Evolutionary conservation across 2,329 filamentous ascomycete genomes (phyloP).

Genomic region (Neocatenulostroma microsporum): DNA sequence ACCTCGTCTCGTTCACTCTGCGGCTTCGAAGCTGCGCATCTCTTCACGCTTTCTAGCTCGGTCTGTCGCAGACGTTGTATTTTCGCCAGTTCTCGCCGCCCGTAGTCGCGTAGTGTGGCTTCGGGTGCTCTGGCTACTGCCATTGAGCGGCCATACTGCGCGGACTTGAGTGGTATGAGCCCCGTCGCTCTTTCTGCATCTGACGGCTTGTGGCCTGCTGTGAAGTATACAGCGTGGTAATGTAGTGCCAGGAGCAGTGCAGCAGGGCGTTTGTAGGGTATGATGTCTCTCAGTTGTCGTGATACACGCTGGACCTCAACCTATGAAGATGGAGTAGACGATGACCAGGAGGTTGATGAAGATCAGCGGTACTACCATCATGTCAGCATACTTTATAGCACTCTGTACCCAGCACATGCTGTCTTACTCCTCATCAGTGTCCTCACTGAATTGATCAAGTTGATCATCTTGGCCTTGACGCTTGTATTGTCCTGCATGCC

Average conservation of each 20-base stretch:
- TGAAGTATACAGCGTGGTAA: too few relatives aligned
- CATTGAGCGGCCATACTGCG: background rate
- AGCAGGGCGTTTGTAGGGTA: background rate
- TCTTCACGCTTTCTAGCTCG: background rate
- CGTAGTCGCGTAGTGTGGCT: too few relatives aligned
- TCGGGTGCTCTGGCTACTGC: too few relatives aligned
- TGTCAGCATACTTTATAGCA: background rate
- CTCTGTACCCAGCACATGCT: background rate
- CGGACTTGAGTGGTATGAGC: background rate
- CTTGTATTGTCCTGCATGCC: constrained; percentile 61
- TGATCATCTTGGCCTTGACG: constrained; percentile 78
- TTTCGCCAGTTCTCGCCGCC: too few relatives aligned
- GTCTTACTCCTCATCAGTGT: constrained; percentile 85
- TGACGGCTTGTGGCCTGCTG: too few relatives aligned
- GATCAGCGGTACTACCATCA: constrained; percentile 66
- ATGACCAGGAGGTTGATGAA: constrained; percentile 76
- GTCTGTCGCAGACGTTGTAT: too few relatives aligned
- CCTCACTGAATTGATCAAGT: constrained; percentile 81
- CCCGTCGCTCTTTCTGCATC: background rate
- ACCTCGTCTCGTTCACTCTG: background rate
- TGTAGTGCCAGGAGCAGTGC: too few relatives aligned
- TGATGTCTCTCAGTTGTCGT: background rate
- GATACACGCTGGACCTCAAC: constrained; percentile 17
- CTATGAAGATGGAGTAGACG: constrained; percentile 43
- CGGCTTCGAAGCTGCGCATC: background rate